phyloP scores from a whole-genome alignment of 1,284 basidiomycete genomes.

The Cutaneotrichosporon spelunceum region DNA sequence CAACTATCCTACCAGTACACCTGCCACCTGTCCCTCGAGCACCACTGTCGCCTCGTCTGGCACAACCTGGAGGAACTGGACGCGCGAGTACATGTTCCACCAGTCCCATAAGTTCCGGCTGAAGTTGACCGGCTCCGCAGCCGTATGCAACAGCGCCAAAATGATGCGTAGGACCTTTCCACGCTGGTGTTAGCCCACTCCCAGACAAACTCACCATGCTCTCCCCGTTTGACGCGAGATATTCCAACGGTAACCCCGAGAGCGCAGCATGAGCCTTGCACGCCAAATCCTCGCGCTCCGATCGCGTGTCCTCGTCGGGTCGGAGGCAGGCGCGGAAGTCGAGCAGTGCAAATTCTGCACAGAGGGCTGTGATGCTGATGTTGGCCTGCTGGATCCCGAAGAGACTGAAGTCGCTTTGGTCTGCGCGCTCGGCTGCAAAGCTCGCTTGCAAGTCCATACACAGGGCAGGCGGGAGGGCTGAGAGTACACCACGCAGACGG shows the following conservation, averaged over 20 bases:
- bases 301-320: slow-evolving; percentile 27
- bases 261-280: slow-evolving; percentile 28
- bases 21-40: neutral
- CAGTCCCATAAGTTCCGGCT: slow-evolving; percentile 36
- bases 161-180: slow-evolving; percentile 39
- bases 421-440: slow-evolving; percentile 15
- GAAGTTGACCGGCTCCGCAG: slow-evolving; percentile 27
- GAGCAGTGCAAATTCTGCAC: slow-evolving; percentile 22
- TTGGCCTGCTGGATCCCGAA: slow-evolving; percentile 36
- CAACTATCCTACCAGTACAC: neutral
- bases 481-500: slow-evolving; percentile 10
- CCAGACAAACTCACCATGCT: slow-evolving; percentile 31
- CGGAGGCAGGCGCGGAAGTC: slow-evolving; percentile 29
- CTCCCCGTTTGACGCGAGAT: slow-evolving; percentile 37
- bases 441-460: slow-evolving; percentile 2
- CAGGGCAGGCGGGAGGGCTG: slow-evolving; percentile 9
- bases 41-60: slow-evolving; percentile 21
- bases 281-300: slow-evolving; percentile 31
- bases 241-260: slow-evolving; percentile 32
- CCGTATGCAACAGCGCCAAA: slow-evolving; percentile 29
- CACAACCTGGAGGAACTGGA: slow-evolving; percentile 41
- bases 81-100: slow-evolving; percentile 42
- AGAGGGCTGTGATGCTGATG: slow-evolving; percentile 31
- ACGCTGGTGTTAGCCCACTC: slow-evolving; percentile 18
- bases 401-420: slow-evolving; percentile 9